phyloP scores from a whole-genome alignment of 2,329 filamentous ascomycete genomes.

The Claviceps pazoutovae region DNA sequence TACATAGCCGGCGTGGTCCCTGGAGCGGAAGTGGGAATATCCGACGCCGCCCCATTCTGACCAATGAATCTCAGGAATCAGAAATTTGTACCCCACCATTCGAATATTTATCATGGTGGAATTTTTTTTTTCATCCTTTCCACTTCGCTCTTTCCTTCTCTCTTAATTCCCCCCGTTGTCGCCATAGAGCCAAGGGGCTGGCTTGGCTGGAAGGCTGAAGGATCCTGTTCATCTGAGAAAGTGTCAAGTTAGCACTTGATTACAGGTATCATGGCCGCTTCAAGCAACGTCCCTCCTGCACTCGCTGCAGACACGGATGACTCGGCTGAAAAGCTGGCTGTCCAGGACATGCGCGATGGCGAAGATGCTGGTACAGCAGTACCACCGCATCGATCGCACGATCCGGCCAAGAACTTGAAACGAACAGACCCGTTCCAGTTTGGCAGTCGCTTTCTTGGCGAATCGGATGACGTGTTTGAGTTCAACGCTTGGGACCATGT shows the following conservation, averaged over 20 bases:
- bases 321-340: constrained; percentile 13
- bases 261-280: constrained; percentile 3
- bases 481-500: constrained; percentile 99
- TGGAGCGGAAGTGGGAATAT: constrained; percentile 3
- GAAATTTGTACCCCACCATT: not conserved
- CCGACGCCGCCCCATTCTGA: not conserved
- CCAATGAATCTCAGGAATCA: not conserved
- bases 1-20: not conserved
- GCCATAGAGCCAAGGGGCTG: not conserved
- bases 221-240: not conserved
- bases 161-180: not conserved
- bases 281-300: constrained; percentile 8
- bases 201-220: not conserved
- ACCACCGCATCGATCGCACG: constrained; percentile 54
- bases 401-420: constrained; percentile 64
- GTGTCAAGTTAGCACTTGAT: not conserved
- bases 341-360: constrained; percentile 10
- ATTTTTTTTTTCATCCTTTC: not conserved
- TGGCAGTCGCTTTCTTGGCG: constrained; percentile 70
- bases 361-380: constrained; percentile 12
- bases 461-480: constrained; percentile 82
- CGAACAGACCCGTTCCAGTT: constrained; percentile 90
- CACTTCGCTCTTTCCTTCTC: not conserved
- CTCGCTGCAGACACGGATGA: constrained; percentile 9
- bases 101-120: not conserved